A percentile compares a stretch with the other conserved stretches of the same genome.
phyloP scores from a whole-genome alignment of 805 yeast genomes.

The Candida broadrunensis region DNA sequence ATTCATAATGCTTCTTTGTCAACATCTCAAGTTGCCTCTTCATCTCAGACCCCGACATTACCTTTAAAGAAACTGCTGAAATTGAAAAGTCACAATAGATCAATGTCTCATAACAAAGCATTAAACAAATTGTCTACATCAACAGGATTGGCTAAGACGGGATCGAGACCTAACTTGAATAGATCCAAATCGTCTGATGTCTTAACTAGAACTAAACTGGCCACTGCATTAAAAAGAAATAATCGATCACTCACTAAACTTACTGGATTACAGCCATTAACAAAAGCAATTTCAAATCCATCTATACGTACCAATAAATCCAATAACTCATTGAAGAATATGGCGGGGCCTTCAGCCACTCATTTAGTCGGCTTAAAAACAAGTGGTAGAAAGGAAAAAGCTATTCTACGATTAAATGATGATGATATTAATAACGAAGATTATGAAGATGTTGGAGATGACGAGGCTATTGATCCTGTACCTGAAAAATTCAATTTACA shows the following conservation, averaged over 20 bases:
- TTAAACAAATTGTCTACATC: slow-evolving; percentile 18
- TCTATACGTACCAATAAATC: slow-evolving; percentile 31
- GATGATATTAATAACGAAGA: slow-evolving; percentile 39
- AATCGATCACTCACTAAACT: slow-evolving; percentile 37
- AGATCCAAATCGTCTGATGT: slow-evolving; percentile 43
- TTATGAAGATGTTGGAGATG: slow-evolving; percentile 17
- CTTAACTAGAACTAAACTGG: slow-evolving; percentile 18
- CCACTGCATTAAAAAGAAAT: slow-evolving; percentile 26
- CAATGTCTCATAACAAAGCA: slow-evolving; percentile 29
- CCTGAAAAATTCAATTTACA: slow-evolving; percentile 6
- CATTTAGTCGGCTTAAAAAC: slow-evolving; percentile 28
- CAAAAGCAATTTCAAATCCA: slow-evolving; percentile 29
- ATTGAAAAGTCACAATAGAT: slow-evolving; percentile 18
- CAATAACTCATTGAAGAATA: slow-evolving; percentile 28
- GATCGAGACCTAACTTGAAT: slow-evolving; percentile 27
- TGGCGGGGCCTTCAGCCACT: slow-evolving; percentile 4
- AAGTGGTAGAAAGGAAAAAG: slow-evolving; percentile 35
- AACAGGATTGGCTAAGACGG: not conserved
- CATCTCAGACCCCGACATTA: not conserved
- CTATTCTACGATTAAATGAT: slow-evolving; percentile 37
- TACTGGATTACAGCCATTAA: slow-evolving; percentile 33
- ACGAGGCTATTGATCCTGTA: slow-evolving; percentile 4
- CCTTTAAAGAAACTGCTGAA: slow-evolving; percentile 2
- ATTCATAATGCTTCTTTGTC: not conserved
- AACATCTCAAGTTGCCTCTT: not conserved